Evolutionary conservation across 768 basidiomycete species (phyloP).

Genomic region (Pulveroboletus sp.): DNA sequence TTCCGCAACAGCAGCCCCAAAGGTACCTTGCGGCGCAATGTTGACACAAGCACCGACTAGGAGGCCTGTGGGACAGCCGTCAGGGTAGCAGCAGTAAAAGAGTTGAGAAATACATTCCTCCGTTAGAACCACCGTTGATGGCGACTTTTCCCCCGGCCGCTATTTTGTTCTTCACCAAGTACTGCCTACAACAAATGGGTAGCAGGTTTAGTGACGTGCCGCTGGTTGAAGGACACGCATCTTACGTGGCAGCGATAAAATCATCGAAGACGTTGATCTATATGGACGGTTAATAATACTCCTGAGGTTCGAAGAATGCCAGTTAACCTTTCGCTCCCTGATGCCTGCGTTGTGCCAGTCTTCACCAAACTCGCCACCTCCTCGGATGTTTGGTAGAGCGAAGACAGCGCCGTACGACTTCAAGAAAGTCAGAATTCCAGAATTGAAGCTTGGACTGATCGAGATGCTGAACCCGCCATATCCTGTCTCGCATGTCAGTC

Average conservation of each 20-base stretch:
- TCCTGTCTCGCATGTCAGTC: conserved; percentile 35
- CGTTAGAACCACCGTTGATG: conserved; percentile 80
- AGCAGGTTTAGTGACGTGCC: background rate
- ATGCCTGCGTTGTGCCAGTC: conserved; percentile 78
- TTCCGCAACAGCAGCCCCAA: conserved; percentile 77
- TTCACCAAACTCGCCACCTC: conserved; percentile 78
- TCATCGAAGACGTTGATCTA: conserved; percentile 77
- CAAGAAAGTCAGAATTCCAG: conserved; percentile 67
- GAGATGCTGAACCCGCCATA: conserved; percentile 81
- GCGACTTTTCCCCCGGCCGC: conserved; percentile 66
- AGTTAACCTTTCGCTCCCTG: conserved; percentile 60
- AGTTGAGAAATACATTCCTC: conserved; percentile 43
- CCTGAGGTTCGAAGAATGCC: background rate
- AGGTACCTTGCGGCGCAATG: conserved; percentile 68
- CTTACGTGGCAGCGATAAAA: conserved; percentile 77
- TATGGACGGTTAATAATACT: conserved; percentile 1
- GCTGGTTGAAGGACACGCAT: background rate
- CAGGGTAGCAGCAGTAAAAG: background rate
- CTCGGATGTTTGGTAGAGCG: conserved; percentile 58
- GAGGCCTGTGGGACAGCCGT: conserved; percentile 43
- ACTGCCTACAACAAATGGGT: conserved; percentile 43
- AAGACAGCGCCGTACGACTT: conserved; percentile 65
- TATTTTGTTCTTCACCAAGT: conserved; percentile 68
- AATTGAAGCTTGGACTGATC: conserved; percentile 68
- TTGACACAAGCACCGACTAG: conserved; percentile 84